Evolutionary conservation across 768 basidiomycete genomes (phyloP), one percentile per base, ranked within the genome.

Genomic region (Tricholoma sp.): DNA sequence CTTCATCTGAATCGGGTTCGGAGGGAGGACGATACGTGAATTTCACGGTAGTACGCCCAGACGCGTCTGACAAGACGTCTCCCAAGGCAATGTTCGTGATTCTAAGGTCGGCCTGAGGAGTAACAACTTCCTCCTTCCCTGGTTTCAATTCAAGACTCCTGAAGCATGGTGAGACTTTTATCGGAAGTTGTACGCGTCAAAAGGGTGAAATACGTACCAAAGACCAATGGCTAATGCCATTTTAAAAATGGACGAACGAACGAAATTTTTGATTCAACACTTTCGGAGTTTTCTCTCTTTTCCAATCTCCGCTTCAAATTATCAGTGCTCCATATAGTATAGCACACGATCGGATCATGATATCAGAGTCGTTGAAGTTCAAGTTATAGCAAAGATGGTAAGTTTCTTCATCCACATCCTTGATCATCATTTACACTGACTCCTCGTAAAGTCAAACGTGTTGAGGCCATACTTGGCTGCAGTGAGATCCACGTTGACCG

Each of bases 401-500:
- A 73, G 83, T 63, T 39, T 47, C 31, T 34, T 43, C 27, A 50
- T n/a, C 47, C n/a, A 1, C 9, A 27, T 31, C 31, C 29, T 31
- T 3, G 10, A 50, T 50, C n/a, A 18, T 31, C n/a, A 5, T 51
- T 34, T 47, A 24, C 24, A 34, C 54, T 62, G 43, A 66, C 22
- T 50, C 24, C 31, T 12, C 16, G 24, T 50, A 2, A 64, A 98
- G 96, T 96, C 96, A 1, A 97, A 98, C 78, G 89, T 91, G 5
- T 80, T 98, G 47, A 83, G 96, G 67, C 95, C 96, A 3, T 98
- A 99, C 74, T 88, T 99, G 54, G 89, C 92, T 21, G 94, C 94
- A 18, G 97, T 99, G 56, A 82, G 97, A 62, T 93, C 93, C 5
- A 97, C 97, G 21, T 79, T 99, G 51, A 98, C 96, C n/a, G 96